phyloP scores from a whole-genome alignment of 305 asterid genomes.

The Rubia peregrina region DNA sequence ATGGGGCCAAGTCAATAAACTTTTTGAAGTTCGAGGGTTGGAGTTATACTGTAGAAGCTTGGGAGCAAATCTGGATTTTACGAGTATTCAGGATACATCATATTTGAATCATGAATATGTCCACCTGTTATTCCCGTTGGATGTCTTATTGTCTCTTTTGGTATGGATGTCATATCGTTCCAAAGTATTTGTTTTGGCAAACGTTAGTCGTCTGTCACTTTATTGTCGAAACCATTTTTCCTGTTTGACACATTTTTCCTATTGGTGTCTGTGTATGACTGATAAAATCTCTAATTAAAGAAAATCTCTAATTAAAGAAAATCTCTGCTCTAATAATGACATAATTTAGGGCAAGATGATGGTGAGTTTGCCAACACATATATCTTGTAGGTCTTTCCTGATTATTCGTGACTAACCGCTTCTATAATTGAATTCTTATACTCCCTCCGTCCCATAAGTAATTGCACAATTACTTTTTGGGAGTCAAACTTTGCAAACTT shows the following conservation, averaged over 20 bases:
- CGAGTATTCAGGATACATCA: conserved; percentile 24
- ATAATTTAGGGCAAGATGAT: neutral
- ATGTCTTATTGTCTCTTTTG: conserved; percentile 62
- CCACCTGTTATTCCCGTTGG: conserved; percentile 57
- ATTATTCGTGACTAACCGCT: neutral
- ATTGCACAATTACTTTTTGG: too few species aligned
- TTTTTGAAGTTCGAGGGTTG: conserved; percentile 72
- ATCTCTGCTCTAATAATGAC: neutral
- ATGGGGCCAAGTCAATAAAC: conserved; percentile 84
- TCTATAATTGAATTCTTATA: neutral
- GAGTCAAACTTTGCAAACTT: too few species aligned
- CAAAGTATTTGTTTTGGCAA: neutral
- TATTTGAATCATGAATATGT: conserved; percentile 31
- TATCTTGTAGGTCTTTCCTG: neutral
- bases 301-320: neutral
- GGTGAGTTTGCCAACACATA: neutral
- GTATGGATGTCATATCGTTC: conserved; percentile 37
- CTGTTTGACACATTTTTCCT: neutral
- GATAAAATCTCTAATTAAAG: neutral
- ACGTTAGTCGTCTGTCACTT: neutral
- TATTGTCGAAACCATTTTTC: neutral
- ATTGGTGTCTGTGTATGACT: neutral
- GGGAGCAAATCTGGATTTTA: conserved; percentile 33
- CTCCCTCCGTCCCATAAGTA: too few species aligned
- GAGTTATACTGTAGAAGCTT: conserved; percentile 62